These are phyloP conservation scores for Claviceps citrina DNA, from an alignment of 2,329 filamentous ascomycete genomes.

Conservation along the genomic window DNA sequence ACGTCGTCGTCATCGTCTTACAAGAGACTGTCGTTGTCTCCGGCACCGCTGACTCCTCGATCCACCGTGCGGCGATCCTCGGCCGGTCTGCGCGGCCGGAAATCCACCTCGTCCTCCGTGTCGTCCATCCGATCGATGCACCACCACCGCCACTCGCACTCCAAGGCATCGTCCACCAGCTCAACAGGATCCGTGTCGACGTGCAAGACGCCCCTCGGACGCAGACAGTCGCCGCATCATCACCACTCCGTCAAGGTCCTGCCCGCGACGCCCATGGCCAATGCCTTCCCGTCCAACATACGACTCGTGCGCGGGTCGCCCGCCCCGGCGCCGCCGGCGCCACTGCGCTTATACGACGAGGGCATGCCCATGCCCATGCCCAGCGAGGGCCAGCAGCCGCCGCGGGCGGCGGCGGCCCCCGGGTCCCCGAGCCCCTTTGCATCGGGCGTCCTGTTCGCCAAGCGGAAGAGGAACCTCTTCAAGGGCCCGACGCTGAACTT, in stretches of 20 bases:
- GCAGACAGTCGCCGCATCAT: slow-evolving; percentile 64
- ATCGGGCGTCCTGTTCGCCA: slow-evolving; percentile 59
- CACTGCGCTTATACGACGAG: slow-evolving; percentile 42
- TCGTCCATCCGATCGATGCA: slow-evolving; percentile 87
- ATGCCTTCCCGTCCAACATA: slow-evolving; percentile 70
- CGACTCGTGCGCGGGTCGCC: slow-evolving; percentile 55
- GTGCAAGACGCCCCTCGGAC: slow-evolving; percentile 48
- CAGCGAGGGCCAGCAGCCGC: slow-evolving; percentile 13
- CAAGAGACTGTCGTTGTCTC: slow-evolving; percentile 69
- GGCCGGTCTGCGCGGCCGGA: slow-evolving; percentile 70
- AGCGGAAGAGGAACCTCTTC: slow-evolving; percentile 66
- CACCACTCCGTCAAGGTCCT: slow-evolving; percentile 92
- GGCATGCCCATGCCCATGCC: slow-evolving; percentile 43
- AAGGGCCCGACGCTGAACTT: slow-evolving; percentile 60
- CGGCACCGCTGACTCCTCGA: slow-evolving; percentile 74
- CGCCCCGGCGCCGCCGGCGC: slow-evolving; percentile 33
- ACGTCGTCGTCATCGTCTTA: slow-evolving; percentile 26
- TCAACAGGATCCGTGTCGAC: slow-evolving; percentile 60
- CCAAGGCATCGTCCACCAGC: slow-evolving; percentile 86
- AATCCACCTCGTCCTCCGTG: slow-evolving; percentile 89
- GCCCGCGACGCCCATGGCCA: slow-evolving; percentile 66
- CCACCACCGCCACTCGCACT: slow-evolving; percentile 73
- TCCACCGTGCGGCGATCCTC: slow-evolving; percentile 74
- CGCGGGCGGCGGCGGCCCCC: slow-evolving; percentile 17
- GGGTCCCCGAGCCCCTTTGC: slow-evolving; percentile 44